phyloP scores from a whole-genome alignment of 2,329 filamentous ascomycete genomes.

The Ceratocystis eucalypticola region DNA sequence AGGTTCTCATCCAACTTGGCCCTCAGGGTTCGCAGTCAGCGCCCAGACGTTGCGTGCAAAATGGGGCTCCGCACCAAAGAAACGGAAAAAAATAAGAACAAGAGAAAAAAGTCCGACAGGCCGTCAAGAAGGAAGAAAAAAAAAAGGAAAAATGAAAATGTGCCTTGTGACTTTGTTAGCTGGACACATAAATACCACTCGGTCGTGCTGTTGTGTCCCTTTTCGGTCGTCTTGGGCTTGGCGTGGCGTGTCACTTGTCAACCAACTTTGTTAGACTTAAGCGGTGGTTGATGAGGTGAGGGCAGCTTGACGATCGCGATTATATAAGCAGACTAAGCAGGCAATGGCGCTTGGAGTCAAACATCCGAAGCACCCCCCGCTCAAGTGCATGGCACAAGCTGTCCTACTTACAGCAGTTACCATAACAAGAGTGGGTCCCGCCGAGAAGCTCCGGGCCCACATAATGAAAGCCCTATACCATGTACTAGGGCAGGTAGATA shows the following conservation, averaged over 20 bases:
- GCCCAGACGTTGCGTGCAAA: constrained; percentile 9
- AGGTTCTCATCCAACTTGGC: constrained; percentile 6
- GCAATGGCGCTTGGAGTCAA: too few relatives aligned
- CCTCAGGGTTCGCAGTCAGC: constrained; percentile 10
- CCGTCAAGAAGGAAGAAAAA: background rate
- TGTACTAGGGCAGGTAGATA: background rate
- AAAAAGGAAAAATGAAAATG: background rate
- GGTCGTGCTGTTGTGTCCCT: background rate
- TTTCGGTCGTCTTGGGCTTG: background rate
- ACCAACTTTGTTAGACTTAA: too few relatives aligned
- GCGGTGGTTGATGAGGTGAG: too few relatives aligned
- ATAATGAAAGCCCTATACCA: background rate
- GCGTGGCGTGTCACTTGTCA: background rate
- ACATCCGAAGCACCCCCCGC: too few relatives aligned
- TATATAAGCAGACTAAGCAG: too few relatives aligned
- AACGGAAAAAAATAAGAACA: background rate
- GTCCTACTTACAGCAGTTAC: too few relatives aligned
- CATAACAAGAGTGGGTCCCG: background rate
- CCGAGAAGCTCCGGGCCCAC: constrained; percentile 3
- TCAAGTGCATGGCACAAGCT: too few relatives aligned
- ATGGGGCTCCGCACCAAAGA: background rate
- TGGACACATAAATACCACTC: too few relatives aligned
- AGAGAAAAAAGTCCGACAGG: background rate
- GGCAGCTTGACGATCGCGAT: too few relatives aligned
- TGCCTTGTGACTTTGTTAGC: too few relatives aligned